These are phyloP conservation scores for Aaosphaeria pasadenensis DNA, from an alignment of 2,329 filamentous ascomycete genomes.

Conservation along the genomic window DNA sequence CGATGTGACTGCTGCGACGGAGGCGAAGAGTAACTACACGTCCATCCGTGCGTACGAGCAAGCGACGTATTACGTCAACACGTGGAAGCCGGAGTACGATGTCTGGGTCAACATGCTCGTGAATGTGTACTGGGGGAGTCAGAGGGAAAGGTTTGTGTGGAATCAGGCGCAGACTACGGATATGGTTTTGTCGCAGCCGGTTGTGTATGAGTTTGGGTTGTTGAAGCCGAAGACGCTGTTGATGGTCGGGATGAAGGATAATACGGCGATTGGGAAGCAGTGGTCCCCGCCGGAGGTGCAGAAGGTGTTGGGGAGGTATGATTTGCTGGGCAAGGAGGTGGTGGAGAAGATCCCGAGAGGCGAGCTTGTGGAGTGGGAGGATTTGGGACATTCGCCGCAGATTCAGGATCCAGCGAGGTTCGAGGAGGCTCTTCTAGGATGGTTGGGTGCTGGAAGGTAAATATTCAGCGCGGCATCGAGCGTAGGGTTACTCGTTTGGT, in stretches of 20 bases:
- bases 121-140: slow-evolving; percentile 44
- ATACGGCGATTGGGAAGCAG: slow-evolving; percentile 54
- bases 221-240: slow-evolving; percentile 48
- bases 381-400: slow-evolving; percentile 53
- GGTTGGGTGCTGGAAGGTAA: slow-evolving; percentile 19
- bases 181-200: slow-evolving; percentile 53
- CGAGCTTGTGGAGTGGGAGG: slow-evolving; percentile 47
- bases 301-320: slow-evolving; percentile 46
- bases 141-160: slow-evolving; percentile 36
- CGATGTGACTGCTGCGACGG: slow-evolving; percentile 13
- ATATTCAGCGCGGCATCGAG: too few species aligned
- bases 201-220: slow-evolving; percentile 50
- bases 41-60: slow-evolving; percentile 26
- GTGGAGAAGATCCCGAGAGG: slow-evolving; percentile 43
- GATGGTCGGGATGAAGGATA: slow-evolving; percentile 52
- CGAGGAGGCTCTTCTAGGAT: slow-evolving; percentile 46
- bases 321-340: slow-evolving; percentile 48
- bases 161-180: slow-evolving; percentile 54
- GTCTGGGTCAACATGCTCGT: slow-evolving; percentile 56
- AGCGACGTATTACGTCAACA: slow-evolving; percentile 26
- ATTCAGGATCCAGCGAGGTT: slow-evolving; percentile 50
- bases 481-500: too few species aligned
- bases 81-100: slow-evolving; percentile 52
- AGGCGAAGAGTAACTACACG: slow-evolving; percentile 20
- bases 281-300: slow-evolving; percentile 40